Evolutionary conservation across 345 rosid genomes (phyloP).

Genomic region (Brassica nigra): DNA sequence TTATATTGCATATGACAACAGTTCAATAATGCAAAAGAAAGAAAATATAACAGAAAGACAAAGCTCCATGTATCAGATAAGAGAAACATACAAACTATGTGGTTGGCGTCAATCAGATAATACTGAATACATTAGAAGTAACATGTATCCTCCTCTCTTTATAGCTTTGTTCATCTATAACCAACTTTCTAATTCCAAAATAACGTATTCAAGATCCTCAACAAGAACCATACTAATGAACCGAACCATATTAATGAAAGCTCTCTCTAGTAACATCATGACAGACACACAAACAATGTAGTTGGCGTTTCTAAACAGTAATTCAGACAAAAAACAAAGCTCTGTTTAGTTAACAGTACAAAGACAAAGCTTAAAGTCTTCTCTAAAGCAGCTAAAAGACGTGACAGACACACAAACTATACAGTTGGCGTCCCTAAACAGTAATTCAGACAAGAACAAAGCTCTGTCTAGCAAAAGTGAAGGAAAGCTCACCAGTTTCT

Average conservation of each 20-base stretch:
- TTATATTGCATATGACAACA: not conserved
- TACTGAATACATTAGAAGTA: not conserved
- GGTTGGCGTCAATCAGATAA: not conserved
- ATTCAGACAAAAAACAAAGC: not conserved
- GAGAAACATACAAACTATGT: not conserved
- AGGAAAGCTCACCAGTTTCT: conserved; percentile 73
- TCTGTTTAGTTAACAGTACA: not conserved
- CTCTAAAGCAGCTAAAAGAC: not conserved
- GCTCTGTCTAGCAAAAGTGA: not conserved
- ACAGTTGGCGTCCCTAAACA: not conserved
- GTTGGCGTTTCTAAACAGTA: not conserved
- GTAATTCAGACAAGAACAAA: not conserved
- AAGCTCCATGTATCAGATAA: not conserved
- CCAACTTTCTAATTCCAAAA: not conserved
- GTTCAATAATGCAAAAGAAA: not conserved
- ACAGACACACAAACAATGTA: no score
- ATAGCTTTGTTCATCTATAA: not conserved
- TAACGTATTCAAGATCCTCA: not conserved
- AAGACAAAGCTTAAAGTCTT: not conserved
- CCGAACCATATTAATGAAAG: not conserved
- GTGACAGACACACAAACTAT: not conserved
- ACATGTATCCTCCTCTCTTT: not conserved
- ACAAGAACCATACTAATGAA: not conserved
- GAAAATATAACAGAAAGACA: not conserved
- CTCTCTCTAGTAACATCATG: not conserved